Evolutionary conservation across 495 filamentous ascomycete genomes (phyloP).

Genomic region (Daldinia concentrica): DNA sequence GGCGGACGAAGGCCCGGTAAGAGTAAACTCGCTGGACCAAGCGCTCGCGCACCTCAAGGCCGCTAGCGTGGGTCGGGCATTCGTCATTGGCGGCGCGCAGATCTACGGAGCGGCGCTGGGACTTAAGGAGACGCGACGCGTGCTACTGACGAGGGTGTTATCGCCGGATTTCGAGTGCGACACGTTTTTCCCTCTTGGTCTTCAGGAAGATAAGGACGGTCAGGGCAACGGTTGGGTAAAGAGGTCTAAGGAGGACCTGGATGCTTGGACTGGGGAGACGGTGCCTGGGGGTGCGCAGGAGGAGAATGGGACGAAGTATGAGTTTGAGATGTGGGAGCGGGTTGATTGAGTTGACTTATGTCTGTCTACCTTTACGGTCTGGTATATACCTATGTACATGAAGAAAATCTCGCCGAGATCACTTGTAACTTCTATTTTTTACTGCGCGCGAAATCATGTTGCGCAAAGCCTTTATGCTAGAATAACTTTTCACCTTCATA

Average conservation of each 20-base stretch:
- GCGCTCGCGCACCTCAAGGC: constrained; percentile 58
- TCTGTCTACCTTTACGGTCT: constrained; percentile 16
- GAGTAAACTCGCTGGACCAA: constrained; percentile 62
- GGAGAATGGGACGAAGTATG: constrained; percentile 67
- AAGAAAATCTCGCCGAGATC: constrained; percentile 12
- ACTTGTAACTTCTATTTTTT: not conserved
- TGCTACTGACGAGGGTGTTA: constrained; percentile 71
- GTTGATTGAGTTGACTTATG: constrained; percentile 28
- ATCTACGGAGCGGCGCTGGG: constrained; percentile 77
- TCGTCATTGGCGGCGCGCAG: constrained; percentile 89
- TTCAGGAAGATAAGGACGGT: constrained; percentile 51
- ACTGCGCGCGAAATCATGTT: not conserved
- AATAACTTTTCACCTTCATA: constrained; percentile 6
- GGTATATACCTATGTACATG: constrained; percentile 37
- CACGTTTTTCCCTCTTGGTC: constrained; percentile 78
- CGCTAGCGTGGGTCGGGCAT: constrained; percentile 63
- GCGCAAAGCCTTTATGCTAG: not conserved
- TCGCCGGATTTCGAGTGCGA: constrained; percentile 81
- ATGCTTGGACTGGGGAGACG: constrained; percentile 67
- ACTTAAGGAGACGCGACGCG: constrained; percentile 56
- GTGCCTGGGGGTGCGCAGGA: constrained; percentile 59
- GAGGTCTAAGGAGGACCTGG: constrained; percentile 59
- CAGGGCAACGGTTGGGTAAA: constrained; percentile 55
- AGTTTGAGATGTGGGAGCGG: constrained; percentile 73
- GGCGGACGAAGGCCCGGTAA: constrained; percentile 34